These are phyloP conservation scores for Fomitopsis betulina DNA, from an alignment of 1,284 basidiomycete species.

Conservation along the genomic window DNA sequence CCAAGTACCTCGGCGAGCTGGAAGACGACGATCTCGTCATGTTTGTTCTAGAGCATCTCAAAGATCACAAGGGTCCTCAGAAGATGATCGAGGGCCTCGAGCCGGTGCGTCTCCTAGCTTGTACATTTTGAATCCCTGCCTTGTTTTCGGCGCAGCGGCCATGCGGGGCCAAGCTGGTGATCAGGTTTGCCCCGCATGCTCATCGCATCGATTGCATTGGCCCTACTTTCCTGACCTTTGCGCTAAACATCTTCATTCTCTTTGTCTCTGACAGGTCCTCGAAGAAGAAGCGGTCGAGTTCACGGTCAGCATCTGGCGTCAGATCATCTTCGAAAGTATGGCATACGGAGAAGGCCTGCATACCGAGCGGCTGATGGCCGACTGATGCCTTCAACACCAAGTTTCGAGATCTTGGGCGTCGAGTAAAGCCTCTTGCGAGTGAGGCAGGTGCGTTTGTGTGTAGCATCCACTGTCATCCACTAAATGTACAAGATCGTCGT, in stretches of 20 bases:
- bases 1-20: constrained; percentile 80
- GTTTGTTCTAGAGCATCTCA: constrained; percentile 85
- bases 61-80: constrained; percentile 76
- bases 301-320: constrained; percentile 76
- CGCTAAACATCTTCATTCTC: constrained; percentile 3
- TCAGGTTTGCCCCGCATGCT: not conserved
- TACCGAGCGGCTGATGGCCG: constrained; percentile 74
- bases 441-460: constrained; percentile 29
- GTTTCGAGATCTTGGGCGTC: not conserved
- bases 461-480: constrained; percentile 25
- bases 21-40: constrained; percentile 87
- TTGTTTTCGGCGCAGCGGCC: not conserved
- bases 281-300: constrained; percentile 84
- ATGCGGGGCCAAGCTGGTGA: not conserved
- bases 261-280: constrained; percentile 54
- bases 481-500: constrained; percentile 26
- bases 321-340: constrained; percentile 89
- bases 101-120: constrained; percentile 56
- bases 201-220: not conserved
- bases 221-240: not conserved
- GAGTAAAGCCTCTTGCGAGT: constrained; percentile 13
- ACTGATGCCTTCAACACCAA: constrained; percentile 30
- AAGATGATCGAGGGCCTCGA: constrained; percentile 85
- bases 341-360: constrained; percentile 80
- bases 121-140: not conserved